Base-by-base conservation (phyloP, 305 asterid species). In the Monarda citriodora region DNA sequence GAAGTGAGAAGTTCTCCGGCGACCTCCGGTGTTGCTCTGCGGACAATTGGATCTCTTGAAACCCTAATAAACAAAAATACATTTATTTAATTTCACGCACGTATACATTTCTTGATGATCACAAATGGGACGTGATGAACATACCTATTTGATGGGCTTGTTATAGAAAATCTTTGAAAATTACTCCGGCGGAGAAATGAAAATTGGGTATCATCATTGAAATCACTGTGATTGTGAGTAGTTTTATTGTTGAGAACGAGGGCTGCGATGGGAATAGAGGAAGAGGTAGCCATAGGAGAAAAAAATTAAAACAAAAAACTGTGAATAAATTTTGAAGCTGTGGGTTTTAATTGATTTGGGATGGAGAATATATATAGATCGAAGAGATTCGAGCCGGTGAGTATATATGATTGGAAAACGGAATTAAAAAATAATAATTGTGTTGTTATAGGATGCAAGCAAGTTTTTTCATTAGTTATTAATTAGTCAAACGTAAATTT, bases 1-100 rank as follows among this genome's bases (percentile, higher is more conserved):
- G 77, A 51, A 41, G 77, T 60, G 56, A 76, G 17, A 46, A 72
- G 62, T 56, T 72, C 81, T 22, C 64, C 72, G 9, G 75, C 72
- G 2, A 56, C 61, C 51, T 75, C 77, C 21, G 74, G 77, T 1
- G 44, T 57, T 8, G 67, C 81, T 29, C 51, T 67, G 34, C 72
- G 58, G 12, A 61, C 60, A 3, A 67, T 12, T 56, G 46, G 61
- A 58, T 66, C 49, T 63, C 79, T 46, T 70, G 70, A 64, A 2
- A 9, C 12, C 20, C 29, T 44, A 31, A 34, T 8, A 36, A 36
- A 36, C 12, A 38, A 37, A n/a, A 13, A 21, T 6, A 25, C 5
- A 40, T 9, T 12, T 25, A 18, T 8, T 15, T 38, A 38, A 38
- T 32, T n/a, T 56, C 41, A 50, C 45, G 12, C 53, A n/a, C 55